Percentiles rank a stretch among this genome's conserved stretches.
These are phyloP conservation scores for Neurospora sublineolata DNA, from an alignment of 495 filamentous ascomycete genomes.

Conservation along the genomic window DNA sequence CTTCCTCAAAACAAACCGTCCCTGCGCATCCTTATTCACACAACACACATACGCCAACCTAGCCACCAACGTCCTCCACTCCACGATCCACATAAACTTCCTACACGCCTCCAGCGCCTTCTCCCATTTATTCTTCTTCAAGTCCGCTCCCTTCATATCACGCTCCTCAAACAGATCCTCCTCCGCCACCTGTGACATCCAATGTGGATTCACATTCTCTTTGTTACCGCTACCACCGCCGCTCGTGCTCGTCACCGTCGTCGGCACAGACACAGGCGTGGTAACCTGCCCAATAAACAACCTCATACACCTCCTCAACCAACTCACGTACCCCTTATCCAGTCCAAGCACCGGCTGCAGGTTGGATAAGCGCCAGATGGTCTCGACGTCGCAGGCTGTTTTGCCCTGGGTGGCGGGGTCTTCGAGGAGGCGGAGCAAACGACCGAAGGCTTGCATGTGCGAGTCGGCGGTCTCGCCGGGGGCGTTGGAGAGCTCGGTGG, in stretches of 20 bases:
- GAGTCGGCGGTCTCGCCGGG: background rate
- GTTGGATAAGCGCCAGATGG: conserved; percentile 1
- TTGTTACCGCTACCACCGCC: background rate
- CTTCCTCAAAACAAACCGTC: background rate
- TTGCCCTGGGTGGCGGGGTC: background rate
- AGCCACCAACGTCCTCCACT: background rate
- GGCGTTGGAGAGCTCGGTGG: background rate
- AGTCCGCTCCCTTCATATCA: background rate
- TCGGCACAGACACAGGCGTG: background rate
- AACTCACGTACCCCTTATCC: background rate
- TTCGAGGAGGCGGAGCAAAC: background rate
- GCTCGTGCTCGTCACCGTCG: background rate
- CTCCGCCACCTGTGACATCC: background rate
- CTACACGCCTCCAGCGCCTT: background rate
- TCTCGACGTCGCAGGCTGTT: background rate
- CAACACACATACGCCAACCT: conserved; percentile 6
- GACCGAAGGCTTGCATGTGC: background rate
- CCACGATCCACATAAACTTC: conserved; percentile 1
- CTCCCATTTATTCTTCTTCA: background rate
- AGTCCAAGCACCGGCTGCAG: background rate
- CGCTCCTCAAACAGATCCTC: background rate
- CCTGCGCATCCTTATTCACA: background rate
- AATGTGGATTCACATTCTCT: background rate
- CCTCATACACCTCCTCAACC: conserved; percentile 1
- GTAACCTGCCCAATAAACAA: background rate